These are phyloP conservation scores for Fraxinus dipetala DNA, from an alignment of 305 asterid genomes.

Conservation along the genomic window DNA sequence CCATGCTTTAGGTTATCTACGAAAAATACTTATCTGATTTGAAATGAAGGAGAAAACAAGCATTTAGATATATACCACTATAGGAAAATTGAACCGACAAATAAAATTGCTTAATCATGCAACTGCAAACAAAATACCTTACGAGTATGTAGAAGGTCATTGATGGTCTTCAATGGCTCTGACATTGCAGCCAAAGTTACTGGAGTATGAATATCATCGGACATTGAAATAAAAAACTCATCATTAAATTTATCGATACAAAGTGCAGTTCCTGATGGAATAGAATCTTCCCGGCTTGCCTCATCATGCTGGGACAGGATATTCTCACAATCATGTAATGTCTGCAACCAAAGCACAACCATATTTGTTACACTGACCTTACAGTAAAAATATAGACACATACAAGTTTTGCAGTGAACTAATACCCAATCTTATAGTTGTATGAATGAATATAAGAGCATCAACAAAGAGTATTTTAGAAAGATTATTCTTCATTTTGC, in stretches of 20 bases:
- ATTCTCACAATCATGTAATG: conserved; percentile 65
- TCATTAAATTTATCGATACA: conserved; percentile 64
- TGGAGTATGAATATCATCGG: conserved; percentile 90
- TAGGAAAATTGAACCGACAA: neutral
- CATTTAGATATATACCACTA: neutral
- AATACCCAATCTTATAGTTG: conserved; percentile 1
- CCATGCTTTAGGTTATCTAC: conserved; percentile 11
- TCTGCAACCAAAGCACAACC: conserved; percentile 47
- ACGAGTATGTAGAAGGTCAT: conserved; percentile 85
- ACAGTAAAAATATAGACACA: neutral
- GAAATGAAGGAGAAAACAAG: neutral
- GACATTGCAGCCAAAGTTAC: conserved; percentile 91
- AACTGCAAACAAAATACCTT: conserved; percentile 50
- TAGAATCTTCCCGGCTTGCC: conserved; percentile 42
- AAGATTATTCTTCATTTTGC: neutral
- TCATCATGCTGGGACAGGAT: conserved; percentile 41
- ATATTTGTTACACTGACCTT: conserved; percentile 11
- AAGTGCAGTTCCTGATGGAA: conserved; percentile 53
- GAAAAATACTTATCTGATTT: neutral
- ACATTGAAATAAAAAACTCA: conserved; percentile 66
- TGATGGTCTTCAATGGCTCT: conserved; percentile 78
- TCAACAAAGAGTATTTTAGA: neutral
- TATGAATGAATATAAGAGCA: neutral
- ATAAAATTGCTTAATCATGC: neutral
- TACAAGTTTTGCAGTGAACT: neutral